Evolutionary conservation across 1,284 basidiomycete species (phyloP).

Genomic region (Phlebopus sp.): DNA sequence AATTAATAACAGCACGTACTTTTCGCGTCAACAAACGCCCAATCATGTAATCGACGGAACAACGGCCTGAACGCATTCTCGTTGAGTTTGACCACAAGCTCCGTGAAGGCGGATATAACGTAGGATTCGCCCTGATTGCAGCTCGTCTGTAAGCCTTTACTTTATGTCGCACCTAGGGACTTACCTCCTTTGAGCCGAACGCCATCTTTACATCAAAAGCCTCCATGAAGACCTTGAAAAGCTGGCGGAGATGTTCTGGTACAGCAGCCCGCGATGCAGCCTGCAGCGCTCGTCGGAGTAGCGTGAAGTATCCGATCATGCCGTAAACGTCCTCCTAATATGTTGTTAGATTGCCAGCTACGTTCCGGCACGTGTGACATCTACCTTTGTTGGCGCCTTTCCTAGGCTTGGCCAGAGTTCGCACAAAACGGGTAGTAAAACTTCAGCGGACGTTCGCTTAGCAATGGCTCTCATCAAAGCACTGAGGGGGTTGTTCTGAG

Average conservation of each 20-base stretch:
- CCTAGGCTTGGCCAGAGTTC: slow-evolving; percentile 51
- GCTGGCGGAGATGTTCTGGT: slow-evolving; percentile 63
- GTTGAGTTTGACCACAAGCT: slow-evolving; percentile 91
- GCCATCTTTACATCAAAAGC: slow-evolving; percentile 63
- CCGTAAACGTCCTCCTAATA: slow-evolving; percentile 26
- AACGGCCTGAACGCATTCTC: slow-evolving; percentile 91
- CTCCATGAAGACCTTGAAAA: slow-evolving; percentile 83
- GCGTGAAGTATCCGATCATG: slow-evolving; percentile 60
- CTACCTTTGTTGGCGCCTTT: slow-evolving; percentile 36
- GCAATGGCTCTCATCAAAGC: slow-evolving; percentile 55
- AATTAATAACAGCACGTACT: slow-evolving; percentile 37
- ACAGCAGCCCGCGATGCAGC: slow-evolving; percentile 65
- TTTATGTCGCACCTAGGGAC: neutral
- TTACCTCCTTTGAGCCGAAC: slow-evolving; percentile 35
- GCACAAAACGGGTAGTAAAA: slow-evolving; percentile 61
- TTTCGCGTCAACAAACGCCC: slow-evolving; percentile 74
- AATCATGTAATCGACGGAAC: slow-evolving; percentile 91
- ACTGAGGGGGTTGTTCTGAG: slow-evolving; percentile 30
- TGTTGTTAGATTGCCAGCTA: neutral
- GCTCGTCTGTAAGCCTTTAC: neutral
- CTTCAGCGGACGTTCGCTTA: slow-evolving; percentile 67
- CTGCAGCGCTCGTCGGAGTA: slow-evolving; percentile 65
- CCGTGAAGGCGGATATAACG: slow-evolving; percentile 76
- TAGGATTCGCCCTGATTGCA: slow-evolving; percentile 47
- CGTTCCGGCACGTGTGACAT: slow-evolving; percentile 5